Evolutionary conservation across 192 early-diverging fungal genomes (phyloP).

Genomic region (Mortierella claussenii): DNA sequence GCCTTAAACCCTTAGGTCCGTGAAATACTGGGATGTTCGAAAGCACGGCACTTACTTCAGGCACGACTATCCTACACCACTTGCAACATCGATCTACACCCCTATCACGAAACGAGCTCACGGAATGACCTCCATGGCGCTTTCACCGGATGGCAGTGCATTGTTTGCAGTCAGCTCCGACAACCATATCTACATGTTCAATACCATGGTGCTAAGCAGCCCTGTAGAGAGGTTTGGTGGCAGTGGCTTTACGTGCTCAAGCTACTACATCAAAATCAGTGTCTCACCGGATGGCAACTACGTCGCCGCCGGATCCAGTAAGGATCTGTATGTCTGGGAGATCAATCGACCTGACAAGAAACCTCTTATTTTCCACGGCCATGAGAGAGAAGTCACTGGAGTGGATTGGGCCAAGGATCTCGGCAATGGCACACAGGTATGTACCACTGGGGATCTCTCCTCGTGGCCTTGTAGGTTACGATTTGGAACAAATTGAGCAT

Average conservation of each 20-base stretch:
- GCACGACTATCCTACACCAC: constrained; percentile 53
- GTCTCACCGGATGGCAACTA: constrained; percentile 79
- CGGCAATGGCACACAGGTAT: constrained; percentile 60
- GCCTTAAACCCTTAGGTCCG: too few species aligned
- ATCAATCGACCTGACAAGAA: constrained; percentile 56
- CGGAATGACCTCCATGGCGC: constrained; percentile 72
- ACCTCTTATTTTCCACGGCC: constrained; percentile 69
- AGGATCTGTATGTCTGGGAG: constrained; percentile 80
- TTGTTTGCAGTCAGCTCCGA: constrained; percentile 82
- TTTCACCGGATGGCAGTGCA: constrained; percentile 70
- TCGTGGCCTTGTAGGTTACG: neutral
- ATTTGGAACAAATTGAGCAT: neutral
- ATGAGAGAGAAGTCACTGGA: constrained; percentile 74
- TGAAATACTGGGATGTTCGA: constrained; percentile 89
- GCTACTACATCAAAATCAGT: constrained; percentile 77
- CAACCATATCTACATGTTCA: constrained; percentile 78
- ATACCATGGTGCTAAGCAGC: constrained; percentile 56
- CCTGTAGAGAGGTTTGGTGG: constrained; percentile 64
- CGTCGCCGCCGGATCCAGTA: constrained; percentile 77
- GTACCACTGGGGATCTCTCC: neutral
- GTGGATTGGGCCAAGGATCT: constrained; percentile 75
- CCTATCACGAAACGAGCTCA: constrained; percentile 34
- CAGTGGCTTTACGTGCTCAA: constrained; percentile 61
- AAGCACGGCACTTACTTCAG: constrained; percentile 53
- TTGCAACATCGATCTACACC: constrained; percentile 46